These are phyloP conservation scores for Chrysosporium keratinophilum DNA, from an alignment of 2,329 filamentous ascomycete species.

Conservation along the genomic window DNA sequence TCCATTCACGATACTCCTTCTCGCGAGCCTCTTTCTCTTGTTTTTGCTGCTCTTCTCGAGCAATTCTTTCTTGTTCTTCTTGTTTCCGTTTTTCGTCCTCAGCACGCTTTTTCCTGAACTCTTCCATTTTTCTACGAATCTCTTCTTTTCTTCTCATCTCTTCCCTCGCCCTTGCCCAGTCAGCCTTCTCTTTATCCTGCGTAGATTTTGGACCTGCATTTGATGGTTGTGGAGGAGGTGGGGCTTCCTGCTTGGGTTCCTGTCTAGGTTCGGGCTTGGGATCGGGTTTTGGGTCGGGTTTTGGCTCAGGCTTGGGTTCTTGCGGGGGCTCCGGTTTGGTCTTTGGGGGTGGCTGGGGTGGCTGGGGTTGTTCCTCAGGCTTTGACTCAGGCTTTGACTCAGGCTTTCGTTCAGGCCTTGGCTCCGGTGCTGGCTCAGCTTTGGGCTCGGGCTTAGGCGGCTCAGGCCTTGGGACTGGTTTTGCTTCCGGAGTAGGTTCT, in stretches of 20 bases:
- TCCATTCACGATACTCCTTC: slow-evolving; percentile 30
- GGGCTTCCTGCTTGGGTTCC: slow-evolving; percentile 1
- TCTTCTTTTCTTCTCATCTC: slow-evolving; percentile 33
- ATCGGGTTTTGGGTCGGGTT: not conserved
- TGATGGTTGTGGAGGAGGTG: slow-evolving; percentile 11
- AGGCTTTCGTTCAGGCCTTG: not conserved
- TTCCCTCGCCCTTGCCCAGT: slow-evolving; percentile 25
- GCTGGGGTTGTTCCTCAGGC: slow-evolving; percentile 2
- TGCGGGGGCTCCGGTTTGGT: slow-evolving; percentile 8
- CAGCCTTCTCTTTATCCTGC: slow-evolving; percentile 22
- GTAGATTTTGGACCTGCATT: slow-evolving; percentile 21
- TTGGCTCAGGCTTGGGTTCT: slow-evolving; percentile 9
- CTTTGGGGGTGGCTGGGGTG: not conserved
- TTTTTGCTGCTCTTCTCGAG: slow-evolving; percentile 32
- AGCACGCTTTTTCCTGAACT: slow-evolving; percentile 29
- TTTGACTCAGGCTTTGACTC: slow-evolving; percentile 4
- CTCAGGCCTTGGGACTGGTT: not conserved
- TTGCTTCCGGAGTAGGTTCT: slow-evolving; percentile 1
- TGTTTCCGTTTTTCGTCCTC: slow-evolving; percentile 32
- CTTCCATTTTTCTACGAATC: slow-evolving; percentile 27
- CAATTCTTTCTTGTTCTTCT: slow-evolving; percentile 31
- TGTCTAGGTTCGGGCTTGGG: slow-evolving; percentile 16
- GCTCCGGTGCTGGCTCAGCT: not conserved
- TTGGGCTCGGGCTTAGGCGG: slow-evolving; percentile 17
- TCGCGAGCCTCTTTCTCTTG: slow-evolving; percentile 35